phyloP scores from a whole-genome alignment of 2,329 filamentous ascomycete genomes.

The Fusarium sp. region DNA sequence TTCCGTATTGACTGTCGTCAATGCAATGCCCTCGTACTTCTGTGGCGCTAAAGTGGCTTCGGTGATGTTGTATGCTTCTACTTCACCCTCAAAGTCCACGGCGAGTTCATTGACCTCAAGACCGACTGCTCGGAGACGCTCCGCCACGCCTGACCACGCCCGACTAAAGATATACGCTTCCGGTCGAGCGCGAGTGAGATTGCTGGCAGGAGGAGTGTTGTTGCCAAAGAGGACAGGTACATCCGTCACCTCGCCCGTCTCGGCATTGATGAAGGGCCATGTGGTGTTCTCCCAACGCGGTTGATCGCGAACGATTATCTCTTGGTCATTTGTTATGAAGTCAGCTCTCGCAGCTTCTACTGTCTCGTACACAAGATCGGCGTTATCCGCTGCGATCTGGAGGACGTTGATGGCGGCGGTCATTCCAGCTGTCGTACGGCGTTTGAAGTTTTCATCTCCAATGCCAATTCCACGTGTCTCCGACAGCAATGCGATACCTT shows the following conservation, averaged over 20 bases:
- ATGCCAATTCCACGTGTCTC: slow-evolving; percentile 52
- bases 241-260: slow-evolving; percentile 45
- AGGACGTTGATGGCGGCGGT: slow-evolving; percentile 46
- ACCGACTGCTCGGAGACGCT: slow-evolving; percentile 46
- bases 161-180: slow-evolving; percentile 51
- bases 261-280: slow-evolving; percentile 44
- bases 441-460: slow-evolving; percentile 49
- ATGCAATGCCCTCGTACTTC: slow-evolving; percentile 49
- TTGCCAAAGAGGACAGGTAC: slow-evolving; percentile 48
- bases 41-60: slow-evolving; percentile 24
- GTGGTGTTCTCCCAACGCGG: slow-evolving; percentile 30
- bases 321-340: slow-evolving; percentile 44
- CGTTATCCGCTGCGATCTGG: slow-evolving; percentile 49
- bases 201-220: slow-evolving; percentile 46
- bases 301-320: slow-evolving; percentile 45
- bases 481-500: slow-evolving; percentile 50
- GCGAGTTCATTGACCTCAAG: slow-evolving; percentile 45
- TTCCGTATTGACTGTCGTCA: slow-evolving; percentile 44
- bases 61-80: slow-evolving; percentile 49
- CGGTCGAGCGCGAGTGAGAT: slow-evolving; percentile 50
- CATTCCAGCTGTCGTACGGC: slow-evolving; percentile 49
- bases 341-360: slow-evolving; percentile 46
- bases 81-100: slow-evolving; percentile 42
- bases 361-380: slow-evolving; percentile 43
- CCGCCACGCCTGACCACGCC: slow-evolving; percentile 47